These are phyloP conservation scores for Rhodotorula sp. DNA, from an alignment of 1,284 basidiomycete genomes.

Conservation along the genomic window DNA sequence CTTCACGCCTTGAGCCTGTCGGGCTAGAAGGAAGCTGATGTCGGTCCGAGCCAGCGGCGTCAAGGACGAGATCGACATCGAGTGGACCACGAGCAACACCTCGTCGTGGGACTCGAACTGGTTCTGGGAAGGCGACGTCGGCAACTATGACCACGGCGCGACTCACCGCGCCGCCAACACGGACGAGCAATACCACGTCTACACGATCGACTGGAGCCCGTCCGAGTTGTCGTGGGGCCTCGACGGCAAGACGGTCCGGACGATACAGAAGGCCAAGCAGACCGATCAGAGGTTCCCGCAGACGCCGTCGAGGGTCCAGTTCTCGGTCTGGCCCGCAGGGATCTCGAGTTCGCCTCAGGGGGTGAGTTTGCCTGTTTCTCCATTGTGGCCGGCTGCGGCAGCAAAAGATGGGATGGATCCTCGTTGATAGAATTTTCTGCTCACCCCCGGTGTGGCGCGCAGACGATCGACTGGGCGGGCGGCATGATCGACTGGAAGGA, in stretches of 20 bases:
- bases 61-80: slow-evolving; percentile 41
- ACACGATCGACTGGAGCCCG: slow-evolving; percentile 35
- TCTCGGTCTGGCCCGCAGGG: slow-evolving; percentile 41
- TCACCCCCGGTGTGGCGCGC: not conserved
- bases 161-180: slow-evolving; percentile 17
- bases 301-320: slow-evolving; percentile 35
- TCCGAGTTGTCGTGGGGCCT: slow-evolving; percentile 32
- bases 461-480: slow-evolving; percentile 38
- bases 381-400: not conserved
- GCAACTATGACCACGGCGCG: slow-evolving; percentile 33
- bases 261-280: slow-evolving; percentile 21
- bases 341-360: slow-evolving; percentile 12
- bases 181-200: slow-evolving; percentile 25
- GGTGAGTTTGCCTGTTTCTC: slow-evolving; percentile 4
- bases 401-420: too few relatives aligned
- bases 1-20: too few relatives aligned
- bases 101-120: slow-evolving; percentile 27
- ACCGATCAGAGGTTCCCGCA: slow-evolving; percentile 33
- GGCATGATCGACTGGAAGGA: slow-evolving; percentile 39
- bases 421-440: not conserved
- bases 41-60: slow-evolving; percentile 14
- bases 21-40: not conserved
- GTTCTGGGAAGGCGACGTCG: slow-evolving; percentile 29
- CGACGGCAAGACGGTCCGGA: slow-evolving; percentile 30
- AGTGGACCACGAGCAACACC: slow-evolving; percentile 31